Conservation (phyloP, 371 early-diverging fungal species). For the Mucor velutinosus region DNA sequence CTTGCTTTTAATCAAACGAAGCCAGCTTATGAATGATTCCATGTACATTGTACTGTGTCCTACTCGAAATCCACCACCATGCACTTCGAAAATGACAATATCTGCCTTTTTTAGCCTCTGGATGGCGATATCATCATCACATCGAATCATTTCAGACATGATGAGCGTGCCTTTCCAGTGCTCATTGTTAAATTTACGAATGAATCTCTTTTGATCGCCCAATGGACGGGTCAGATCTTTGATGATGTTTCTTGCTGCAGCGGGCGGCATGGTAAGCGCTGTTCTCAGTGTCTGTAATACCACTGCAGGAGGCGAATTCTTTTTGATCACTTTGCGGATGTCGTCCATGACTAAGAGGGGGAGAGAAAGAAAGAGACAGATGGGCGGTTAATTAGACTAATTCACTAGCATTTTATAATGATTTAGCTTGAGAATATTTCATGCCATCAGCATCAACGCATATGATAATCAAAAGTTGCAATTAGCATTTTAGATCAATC, state of each 20-base stretch:
- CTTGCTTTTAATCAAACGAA: conserved; percentile 47
- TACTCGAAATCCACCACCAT: conserved; percentile 46
- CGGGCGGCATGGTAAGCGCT: conserved; percentile 14
- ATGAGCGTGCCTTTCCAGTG: conserved; percentile 24
- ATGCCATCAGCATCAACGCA: background rate
- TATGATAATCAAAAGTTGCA: background rate
- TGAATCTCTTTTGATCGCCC: conserved; percentile 16
- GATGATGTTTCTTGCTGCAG: conserved; percentile 11
- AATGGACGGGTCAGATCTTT: conserved; percentile 24
- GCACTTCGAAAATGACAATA: conserved; percentile 45
- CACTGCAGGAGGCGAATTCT: conserved; percentile 14
- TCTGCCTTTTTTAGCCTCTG: conserved; percentile 28
- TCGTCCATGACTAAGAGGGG: conserved; percentile 11
- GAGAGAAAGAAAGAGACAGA: background rate
- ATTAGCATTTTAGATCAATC: background rate
- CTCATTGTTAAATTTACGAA: conserved; percentile 22
- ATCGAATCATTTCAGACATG: conserved; percentile 23
- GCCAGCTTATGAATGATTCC: conserved; percentile 46
- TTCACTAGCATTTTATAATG: background rate
- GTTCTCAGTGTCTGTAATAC: conserved; percentile 14
- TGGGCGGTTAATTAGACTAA: background rate
- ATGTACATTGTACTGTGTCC: conserved; percentile 47
- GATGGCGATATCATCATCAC: conserved; percentile 22
- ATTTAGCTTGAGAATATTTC: background rate
- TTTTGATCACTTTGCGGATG: conserved; percentile 20